Evolutionary conservation across 768 basidiomycete genomes (phyloP).

Genomic region (Agaricus blazei): DNA sequence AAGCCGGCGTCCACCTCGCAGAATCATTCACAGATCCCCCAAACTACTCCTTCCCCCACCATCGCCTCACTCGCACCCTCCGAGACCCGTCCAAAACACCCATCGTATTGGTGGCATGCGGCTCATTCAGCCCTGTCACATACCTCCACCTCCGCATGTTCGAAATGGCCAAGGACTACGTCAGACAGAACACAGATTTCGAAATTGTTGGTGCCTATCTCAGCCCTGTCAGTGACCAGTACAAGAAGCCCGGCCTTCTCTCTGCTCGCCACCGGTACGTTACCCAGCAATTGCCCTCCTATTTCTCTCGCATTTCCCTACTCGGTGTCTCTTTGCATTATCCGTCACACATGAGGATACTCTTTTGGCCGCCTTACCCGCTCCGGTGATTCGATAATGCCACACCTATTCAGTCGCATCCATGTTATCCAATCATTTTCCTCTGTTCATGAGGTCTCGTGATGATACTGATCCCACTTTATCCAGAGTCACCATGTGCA

Average conservation of each 20-base stretch:
- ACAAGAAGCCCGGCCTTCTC: slow-evolving; percentile 94
- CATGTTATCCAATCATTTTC: neutral
- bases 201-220: slow-evolving; percentile 96
- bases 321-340: neutral
- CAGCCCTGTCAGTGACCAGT: slow-evolving; percentile 92
- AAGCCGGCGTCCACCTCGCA: slow-evolving; percentile 24
- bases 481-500: slow-evolving; percentile 80
- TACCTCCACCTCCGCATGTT: slow-evolving; percentile 99
- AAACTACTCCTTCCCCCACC: slow-evolving; percentile 62
- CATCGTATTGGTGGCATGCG: slow-evolving; percentile 94
- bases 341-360: neutral
- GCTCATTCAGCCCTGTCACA: slow-evolving; percentile 97
- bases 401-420: slow-evolving; percentile 11
- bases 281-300: slow-evolving; percentile 4
- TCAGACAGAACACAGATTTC: slow-evolving; percentile 86
- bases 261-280: slow-evolving; percentile 85
- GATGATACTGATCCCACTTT: slow-evolving; percentile 18
- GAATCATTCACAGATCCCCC: slow-evolving; percentile 57
- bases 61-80: slow-evolving; percentile 55
- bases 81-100: slow-evolving; percentile 68
- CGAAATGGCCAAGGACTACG: slow-evolving; percentile 98
- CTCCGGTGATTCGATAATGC: slow-evolving; percentile 14
- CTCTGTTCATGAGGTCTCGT: slow-evolving; percentile 12
- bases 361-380: slow-evolving; percentile 9
- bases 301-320: neutral